A percentile compares a stretch with the other conserved stretches of the same genome.
phyloP scores from a whole-genome alignment of 768 basidiomycete species.

The Punctularia strigosozonata region DNA sequence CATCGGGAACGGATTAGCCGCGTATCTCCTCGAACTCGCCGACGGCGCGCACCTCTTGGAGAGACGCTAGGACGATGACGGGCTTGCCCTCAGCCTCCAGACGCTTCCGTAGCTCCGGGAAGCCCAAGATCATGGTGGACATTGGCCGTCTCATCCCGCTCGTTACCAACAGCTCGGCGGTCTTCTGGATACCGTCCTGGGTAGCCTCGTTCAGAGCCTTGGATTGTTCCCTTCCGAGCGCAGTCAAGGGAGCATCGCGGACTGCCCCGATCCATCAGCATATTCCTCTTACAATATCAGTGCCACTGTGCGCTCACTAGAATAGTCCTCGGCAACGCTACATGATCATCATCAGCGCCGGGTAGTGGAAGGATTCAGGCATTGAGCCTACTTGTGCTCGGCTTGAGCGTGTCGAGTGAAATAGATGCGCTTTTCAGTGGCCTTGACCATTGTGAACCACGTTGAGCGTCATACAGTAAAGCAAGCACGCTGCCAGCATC shows the following conservation, averaged over 20 bases:
- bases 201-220: constrained; percentile 12
- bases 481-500: too few species aligned
- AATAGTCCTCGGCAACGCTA: constrained; percentile 15
- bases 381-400: constrained; percentile 15
- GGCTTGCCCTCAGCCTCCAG: constrained; percentile 14
- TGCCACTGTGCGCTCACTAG: constrained; percentile 7
- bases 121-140: constrained; percentile 16
- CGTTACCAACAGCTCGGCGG: constrained; percentile 15
- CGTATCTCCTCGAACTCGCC: too few species aligned
- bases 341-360: neutral
- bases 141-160: constrained; percentile 15
- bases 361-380: neutral
- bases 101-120: constrained; percentile 10
- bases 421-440: constrained; percentile 16
- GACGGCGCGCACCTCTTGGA: constrained; percentile 18
- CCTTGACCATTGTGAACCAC: constrained; percentile 13
- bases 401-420: constrained; percentile 17
- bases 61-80: constrained; percentile 13
- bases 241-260: constrained; percentile 15
- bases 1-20: neutral
- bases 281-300: neutral
- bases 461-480: too few species aligned
- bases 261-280: constrained; percentile 7
- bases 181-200: constrained; percentile 12
- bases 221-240: constrained; percentile 14